These are phyloP conservation scores for Lepraria neglecta DNA, from an alignment of 495 filamentous ascomycete species.

Conservation along the genomic window DNA sequence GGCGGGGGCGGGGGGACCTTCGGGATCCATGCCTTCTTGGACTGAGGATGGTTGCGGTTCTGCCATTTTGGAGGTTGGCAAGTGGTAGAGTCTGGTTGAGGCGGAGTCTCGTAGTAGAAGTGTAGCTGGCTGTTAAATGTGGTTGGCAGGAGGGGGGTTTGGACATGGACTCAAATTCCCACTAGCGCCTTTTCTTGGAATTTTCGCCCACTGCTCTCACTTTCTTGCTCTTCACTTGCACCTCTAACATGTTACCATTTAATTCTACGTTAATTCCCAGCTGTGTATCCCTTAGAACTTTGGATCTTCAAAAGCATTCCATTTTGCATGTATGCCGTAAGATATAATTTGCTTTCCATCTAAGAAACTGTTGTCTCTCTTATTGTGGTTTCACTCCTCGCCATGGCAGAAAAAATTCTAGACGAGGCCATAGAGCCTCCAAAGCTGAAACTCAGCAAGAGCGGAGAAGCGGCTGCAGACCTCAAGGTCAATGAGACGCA, in stretches of 20 bases:
- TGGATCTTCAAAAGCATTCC: not conserved
- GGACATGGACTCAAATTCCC: not conserved
- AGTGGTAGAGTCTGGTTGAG: not conserved
- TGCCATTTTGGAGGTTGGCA: slow-evolving; percentile 42
- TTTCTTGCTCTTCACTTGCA: not conserved
- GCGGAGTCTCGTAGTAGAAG: slow-evolving; percentile 7
- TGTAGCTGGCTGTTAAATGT: not conserved
- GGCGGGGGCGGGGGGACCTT: slow-evolving; percentile 48
- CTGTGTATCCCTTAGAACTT: not conserved
- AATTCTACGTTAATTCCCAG: not conserved
- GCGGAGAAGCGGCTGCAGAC: slow-evolving; percentile 22
- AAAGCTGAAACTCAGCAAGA: slow-evolving; percentile 19
- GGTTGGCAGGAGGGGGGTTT: not conserved
- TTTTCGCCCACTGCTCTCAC: not conserved
- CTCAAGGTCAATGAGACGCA: slow-evolving; percentile 23
- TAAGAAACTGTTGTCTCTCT: not conserved
- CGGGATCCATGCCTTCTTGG: slow-evolving; percentile 47
- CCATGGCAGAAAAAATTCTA: slow-evolving; percentile 7
- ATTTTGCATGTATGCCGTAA: not conserved
- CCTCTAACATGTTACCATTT: not conserved
- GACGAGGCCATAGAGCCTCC: not conserved
- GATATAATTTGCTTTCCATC: not conserved
- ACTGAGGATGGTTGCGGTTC: slow-evolving; percentile 52
- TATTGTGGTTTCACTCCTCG: too few relatives aligned
- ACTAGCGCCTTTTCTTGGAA: not conserved